Evolutionary conservation across 2,329 filamentous ascomycete species (phyloP).

Genomic region (Paraconiothyrium brasiliense): DNA sequence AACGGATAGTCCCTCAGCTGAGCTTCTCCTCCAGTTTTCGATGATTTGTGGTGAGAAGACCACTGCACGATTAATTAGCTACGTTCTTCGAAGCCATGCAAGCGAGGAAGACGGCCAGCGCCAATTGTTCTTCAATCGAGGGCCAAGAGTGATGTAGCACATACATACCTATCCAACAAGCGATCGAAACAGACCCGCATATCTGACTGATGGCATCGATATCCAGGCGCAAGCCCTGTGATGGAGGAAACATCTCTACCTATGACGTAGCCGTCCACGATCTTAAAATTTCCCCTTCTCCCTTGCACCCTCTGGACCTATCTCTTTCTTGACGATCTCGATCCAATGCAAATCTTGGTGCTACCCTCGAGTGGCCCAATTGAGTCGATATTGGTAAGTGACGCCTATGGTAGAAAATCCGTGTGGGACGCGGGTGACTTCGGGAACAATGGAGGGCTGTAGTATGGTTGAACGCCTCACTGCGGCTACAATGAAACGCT

Average conservation of each 20-base stretch:
- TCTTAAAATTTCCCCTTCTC: not conserved
- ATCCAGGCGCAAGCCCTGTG: slow-evolving; percentile 73
- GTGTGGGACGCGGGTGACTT: not conserved
- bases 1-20: slow-evolving; percentile 87
- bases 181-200: slow-evolving; percentile 93
- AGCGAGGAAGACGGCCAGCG: not conserved
- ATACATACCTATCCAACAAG: slow-evolving; percentile 80
- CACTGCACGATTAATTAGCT: slow-evolving; percentile 54
- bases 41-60: slow-evolving; percentile 98
- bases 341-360: not conserved
- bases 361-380: not conserved
- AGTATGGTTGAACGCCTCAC: not conserved
- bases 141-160: not conserved
- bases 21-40: slow-evolving; percentile 87
- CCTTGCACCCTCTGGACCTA: not conserved
- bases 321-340: not conserved
- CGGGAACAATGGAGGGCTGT: not conserved
- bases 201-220: slow-evolving; percentile 93
- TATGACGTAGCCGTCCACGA: slow-evolving; percentile 38
- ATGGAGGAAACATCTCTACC: slow-evolving; percentile 61
- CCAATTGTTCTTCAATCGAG: not conserved
- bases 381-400: not conserved
- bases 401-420: not conserved
- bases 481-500: not conserved
- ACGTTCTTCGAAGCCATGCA: not conserved